Evolutionary conservation across 1,284 basidiomycete genomes (phyloP), one percentile per base, ranked within the genome.

Genomic region (Naganishia sp.): DNA sequence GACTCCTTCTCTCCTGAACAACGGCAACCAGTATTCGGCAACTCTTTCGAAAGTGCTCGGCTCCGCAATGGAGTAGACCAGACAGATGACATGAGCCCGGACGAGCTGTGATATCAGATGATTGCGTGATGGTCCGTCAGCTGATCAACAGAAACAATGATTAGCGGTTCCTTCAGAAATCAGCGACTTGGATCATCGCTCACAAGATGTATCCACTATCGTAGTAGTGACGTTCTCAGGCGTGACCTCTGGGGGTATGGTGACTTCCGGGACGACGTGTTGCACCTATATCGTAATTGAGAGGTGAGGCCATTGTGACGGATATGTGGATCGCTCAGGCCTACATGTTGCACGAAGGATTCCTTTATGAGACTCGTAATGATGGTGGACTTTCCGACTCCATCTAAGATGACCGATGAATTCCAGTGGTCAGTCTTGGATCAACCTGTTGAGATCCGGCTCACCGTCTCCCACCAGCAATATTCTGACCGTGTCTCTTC

Each of bases 1-100:
- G 74, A 96, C 91, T 67, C 95, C 95, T 32, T 97, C 84, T 71
- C 94, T 90, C 51, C 94, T 87, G 80, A 99, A 96, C 74, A 92
- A 88, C n/a, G 95, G 95, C 63, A 99, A 83, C 95, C 95, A 99
- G 79, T 93, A 98, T n/a, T 94, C 89, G 35, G 94, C 92, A 79
- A 99, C 94, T 66, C 95, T 88, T 80, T 97, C 93, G 79, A 99
- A 98, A 18, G 93, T 94, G 72, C 90, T 89, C 21, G 94, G 89
- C 73, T 94, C 92, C 80, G 95, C 92, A 74, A 98, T 94, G 39
- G 92, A 89, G 78, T 99, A 96, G 57, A 99, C 95, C 65, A 99
- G 88, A 75, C 92, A 96, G 70, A 99, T 97, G 75, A 97, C 96
- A 81, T 98, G 93, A 21, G 94, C 94, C 75, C 96, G 91, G 61